Evolutionary conservation across 495 filamentous ascomycete species (phyloP), one percentile per base, ranked within the genome.

Genomic region (Penicillium psychrofluorescens): DNA sequence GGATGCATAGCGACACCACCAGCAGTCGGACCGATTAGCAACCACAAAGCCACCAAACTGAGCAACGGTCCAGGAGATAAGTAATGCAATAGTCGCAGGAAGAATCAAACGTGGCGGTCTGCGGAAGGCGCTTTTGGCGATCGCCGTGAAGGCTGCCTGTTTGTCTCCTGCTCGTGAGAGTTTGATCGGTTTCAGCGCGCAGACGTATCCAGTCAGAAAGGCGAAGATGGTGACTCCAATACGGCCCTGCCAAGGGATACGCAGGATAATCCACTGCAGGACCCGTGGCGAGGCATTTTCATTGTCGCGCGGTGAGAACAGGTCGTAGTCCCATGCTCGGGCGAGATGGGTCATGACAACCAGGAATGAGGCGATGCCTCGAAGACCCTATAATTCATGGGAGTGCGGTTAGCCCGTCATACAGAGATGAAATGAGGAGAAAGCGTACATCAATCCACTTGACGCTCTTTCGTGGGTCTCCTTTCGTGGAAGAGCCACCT

Each of bases 171-270:
- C 65, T 14, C 77, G 76, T 22, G 68, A 70, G 40, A 76, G 72
- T 41, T 81, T 80, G 32, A 86, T 57, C 4, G 82, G 80, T 56
- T 84, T 84, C 16, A 86, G 55, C 11, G 80, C 78, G 53, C 79
- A 83, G 29, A 86, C 81, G 44, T 83, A 86, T 41, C 81, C 82
- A 4, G 82, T 82, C 27, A 86, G 68, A 48, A 86, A 76, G 39
- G 76, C 71, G 59, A 86, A 86, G 41, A 83, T 78, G 13, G 80
- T 75, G 11, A 86, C 80, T 29, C 82, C 80, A 32, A 83, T 67
- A 33, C 77, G 75, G 39, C 80, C 82, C 61, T 85, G 81, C 61
- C 76, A 74, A 29, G 79, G 71, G 31, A 84, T 75, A 35, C 82
- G 79, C 4, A 85, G 55, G 41, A 81, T 68, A 8, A 80, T 79